A percentile compares a stretch with the other conserved stretches of the same genome.
phyloP scores from a whole-genome alignment of 139 green algal genomes.

The Ettlia oleoabundans region DNA sequence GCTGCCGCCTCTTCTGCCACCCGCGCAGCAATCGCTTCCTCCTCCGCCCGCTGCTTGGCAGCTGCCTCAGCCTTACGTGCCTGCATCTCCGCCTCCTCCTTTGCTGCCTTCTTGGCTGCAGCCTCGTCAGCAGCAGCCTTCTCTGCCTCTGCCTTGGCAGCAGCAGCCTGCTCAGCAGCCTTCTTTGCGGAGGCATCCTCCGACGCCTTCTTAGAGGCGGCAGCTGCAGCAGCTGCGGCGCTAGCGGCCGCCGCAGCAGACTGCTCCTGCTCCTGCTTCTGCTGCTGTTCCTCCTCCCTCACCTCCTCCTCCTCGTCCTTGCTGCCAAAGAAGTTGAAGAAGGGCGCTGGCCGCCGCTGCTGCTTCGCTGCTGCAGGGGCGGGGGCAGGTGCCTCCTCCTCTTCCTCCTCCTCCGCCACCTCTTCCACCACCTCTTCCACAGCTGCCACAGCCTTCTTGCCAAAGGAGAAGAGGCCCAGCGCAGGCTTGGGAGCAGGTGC shows the following conservation, averaged over 20 bases:
- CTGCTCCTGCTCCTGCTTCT: neutral
- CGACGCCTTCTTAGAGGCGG: constrained; percentile 4
- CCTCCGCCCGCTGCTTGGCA: constrained; percentile 24
- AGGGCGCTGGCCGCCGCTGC: neutral
- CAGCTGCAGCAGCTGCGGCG: constrained; percentile 2
- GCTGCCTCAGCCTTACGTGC: constrained; percentile 9
- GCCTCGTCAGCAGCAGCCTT: constrained; percentile 7
- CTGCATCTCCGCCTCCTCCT: constrained; percentile 32
- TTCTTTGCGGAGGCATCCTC: neutral
- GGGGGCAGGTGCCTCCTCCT: neutral
- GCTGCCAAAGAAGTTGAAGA: neutral
- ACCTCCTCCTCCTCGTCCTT: neutral
- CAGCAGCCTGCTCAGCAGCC: constrained; percentile 6
- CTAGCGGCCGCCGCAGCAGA: neutral
- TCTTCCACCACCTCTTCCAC: neutral
- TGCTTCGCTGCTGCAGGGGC: neutral
- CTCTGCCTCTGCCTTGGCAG: neutral
- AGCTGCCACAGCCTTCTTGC: neutral
- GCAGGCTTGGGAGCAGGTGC: constrained; percentile 1
- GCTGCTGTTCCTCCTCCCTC: neutral
- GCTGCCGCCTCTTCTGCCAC: neutral
- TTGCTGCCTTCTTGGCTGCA: neutral
- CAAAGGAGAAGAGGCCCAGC: constrained; percentile 6
- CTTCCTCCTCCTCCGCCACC: constrained; percentile 23
- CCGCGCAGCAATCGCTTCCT: constrained; percentile 16